A percentile compares a stretch with the other conserved stretches of the same genome.
phyloP scores from a whole-genome alignment of 495 filamentous ascomycete genomes.

The Glonium stellatum region DNA sequence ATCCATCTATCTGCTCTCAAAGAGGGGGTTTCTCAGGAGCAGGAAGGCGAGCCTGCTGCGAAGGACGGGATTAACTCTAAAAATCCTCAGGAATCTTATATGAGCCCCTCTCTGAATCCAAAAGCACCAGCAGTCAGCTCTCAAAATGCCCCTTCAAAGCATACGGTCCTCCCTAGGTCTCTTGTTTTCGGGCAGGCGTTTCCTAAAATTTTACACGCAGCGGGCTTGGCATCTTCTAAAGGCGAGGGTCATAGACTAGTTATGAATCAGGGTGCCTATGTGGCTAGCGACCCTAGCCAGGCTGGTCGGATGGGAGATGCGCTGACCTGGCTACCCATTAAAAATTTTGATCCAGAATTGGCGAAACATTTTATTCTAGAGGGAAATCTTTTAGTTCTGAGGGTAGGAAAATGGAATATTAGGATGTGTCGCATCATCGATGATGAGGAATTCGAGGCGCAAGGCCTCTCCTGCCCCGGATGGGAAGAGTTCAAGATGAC shows the following conservation, averaged over 20 bases:
- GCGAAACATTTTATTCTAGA: slow-evolving; percentile 58
- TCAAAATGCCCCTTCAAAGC: slow-evolving; percentile 34
- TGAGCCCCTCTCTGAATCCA: neutral
- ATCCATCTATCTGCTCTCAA: slow-evolving; percentile 21
- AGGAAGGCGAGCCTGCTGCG: neutral
- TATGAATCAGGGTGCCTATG: slow-evolving; percentile 51
- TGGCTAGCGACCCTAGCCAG: slow-evolving; percentile 55
- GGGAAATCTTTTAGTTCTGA: slow-evolving; percentile 57
- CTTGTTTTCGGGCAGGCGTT: slow-evolving; percentile 57
- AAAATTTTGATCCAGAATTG: slow-evolving; percentile 50
- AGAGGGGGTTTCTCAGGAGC: neutral
- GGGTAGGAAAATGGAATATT: slow-evolving; percentile 75
- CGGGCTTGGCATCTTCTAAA: slow-evolving; percentile 58
- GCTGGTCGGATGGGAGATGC: slow-evolving; percentile 48
- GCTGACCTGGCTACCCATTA: slow-evolving; percentile 54
- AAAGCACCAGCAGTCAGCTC: slow-evolving; percentile 1
- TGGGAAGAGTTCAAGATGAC: slow-evolving; percentile 21
- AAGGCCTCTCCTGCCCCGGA: slow-evolving; percentile 15
- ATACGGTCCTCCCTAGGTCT: slow-evolving; percentile 60
- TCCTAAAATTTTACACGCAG: slow-evolving; percentile 56
- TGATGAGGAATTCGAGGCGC: slow-evolving; percentile 54
- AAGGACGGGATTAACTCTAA: neutral
- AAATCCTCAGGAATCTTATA: neutral
- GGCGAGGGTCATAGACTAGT: slow-evolving; percentile 62
- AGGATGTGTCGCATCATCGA: slow-evolving; percentile 63